These are phyloP conservation scores for Cornus suecica DNA, from an alignment of 148 eudicot species.

Conservation along the genomic window DNA sequence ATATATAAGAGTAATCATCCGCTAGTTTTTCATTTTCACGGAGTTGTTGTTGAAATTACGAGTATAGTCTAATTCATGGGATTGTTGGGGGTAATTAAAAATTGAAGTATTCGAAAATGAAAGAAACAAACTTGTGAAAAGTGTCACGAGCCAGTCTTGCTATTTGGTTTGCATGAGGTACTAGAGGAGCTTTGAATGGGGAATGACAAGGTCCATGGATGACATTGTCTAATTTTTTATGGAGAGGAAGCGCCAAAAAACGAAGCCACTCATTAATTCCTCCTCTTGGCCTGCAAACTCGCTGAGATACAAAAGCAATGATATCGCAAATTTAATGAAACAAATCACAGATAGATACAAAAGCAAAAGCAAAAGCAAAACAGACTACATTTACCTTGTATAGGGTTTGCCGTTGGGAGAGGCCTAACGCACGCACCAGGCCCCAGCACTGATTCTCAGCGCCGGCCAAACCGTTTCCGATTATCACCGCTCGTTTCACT, in stretches of 20 bases:
- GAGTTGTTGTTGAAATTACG: neutral
- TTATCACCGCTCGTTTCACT: too few species aligned
- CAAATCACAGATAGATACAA: too few species aligned
- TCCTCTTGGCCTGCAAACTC: constrained; percentile 74
- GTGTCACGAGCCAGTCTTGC: constrained; percentile 64
- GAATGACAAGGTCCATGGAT: too few species aligned
- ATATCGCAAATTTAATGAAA: too few species aligned
- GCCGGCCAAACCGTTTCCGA: too few species aligned
- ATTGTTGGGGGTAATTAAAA: too few species aligned
- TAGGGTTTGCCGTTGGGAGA: too few species aligned
- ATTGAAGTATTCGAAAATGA: constrained; percentile 4
- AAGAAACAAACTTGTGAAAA: constrained; percentile 50
- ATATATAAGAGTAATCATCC: neutral
- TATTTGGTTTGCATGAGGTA: constrained; percentile 68
- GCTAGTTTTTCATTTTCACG: neutral
- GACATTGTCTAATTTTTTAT: constrained; percentile 45
- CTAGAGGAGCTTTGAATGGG: constrained; percentile 31
- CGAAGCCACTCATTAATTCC: constrained; percentile 72
- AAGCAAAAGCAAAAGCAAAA: constrained; percentile 10
- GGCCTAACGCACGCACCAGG: too few species aligned
- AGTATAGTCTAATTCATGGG: neutral
- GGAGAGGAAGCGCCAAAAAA: constrained; percentile 72
- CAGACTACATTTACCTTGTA: neutral
- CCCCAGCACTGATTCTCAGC: too few species aligned
- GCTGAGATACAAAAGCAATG: too few species aligned